Evolutionary conservation across 2,329 filamentous ascomycete species (phyloP).

Genomic region (Pseudogymnoascus sp.): DNA sequence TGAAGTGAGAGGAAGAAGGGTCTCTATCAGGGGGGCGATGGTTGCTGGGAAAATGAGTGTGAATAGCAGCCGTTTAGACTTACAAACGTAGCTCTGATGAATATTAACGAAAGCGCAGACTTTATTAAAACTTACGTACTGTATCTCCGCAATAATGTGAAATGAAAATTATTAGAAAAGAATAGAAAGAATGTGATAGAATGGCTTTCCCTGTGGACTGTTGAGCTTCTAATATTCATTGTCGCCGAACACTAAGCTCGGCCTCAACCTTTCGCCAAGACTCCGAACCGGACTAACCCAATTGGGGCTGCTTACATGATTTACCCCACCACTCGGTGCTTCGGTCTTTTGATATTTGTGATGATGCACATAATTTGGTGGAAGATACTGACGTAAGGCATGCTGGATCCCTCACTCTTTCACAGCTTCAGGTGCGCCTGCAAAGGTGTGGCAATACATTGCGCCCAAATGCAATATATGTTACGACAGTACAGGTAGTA

Average conservation of each 20-base stretch:
- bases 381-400: background rate
- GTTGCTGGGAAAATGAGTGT: background rate
- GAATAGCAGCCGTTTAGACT: background rate
- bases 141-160: background rate
- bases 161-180: background rate
- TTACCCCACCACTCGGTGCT: background rate
- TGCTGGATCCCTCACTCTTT: background rate
- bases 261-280: background rate
- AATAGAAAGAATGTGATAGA: background rate
- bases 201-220: background rate
- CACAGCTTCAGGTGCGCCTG: background rate
- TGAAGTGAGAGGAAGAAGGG: slow-evolving; percentile 19
- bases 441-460: background rate
- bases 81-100: background rate
- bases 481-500: background rate
- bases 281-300: background rate
- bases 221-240: background rate
- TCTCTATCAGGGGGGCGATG: background rate
- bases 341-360: background rate
- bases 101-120: slow-evolving; percentile 1
- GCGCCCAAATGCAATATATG: background rate
- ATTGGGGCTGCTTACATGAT: background rate
- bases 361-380: background rate
- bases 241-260: background rate
- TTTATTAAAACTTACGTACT: background rate